Evolutionary conservation across 2,329 filamentous ascomycete species (phyloP), one percentile per base, ranked within the genome.

Genomic region (Cladophialophora chaetospira): DNA sequence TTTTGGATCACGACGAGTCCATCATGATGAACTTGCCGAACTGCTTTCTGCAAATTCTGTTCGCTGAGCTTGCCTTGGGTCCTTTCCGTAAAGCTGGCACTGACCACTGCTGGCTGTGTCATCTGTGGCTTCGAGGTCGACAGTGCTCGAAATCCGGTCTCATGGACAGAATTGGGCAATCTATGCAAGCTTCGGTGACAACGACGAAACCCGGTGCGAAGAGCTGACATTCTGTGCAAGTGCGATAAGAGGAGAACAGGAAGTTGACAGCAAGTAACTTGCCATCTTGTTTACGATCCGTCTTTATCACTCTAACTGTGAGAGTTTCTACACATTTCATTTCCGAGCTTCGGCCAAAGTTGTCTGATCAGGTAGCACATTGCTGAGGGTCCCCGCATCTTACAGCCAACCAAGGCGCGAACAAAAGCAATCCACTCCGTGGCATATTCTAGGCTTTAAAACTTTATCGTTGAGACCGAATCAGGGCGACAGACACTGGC

Each of bases 1-100:
- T 82, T 71, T 49, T 83, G 75, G 2, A 85, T 68, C 0, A 86
- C 78, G 0, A 86, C 80, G 0, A 85, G 69, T 0, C 83, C 83
- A 60, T 85, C 82, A 15, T 69, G 65, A 53, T 82, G 76, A 5
- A 85, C 63, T 29, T 77, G 73, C 2, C 78, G 71, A 1, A 82
- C 78, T 1, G 81, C 81, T 13, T 77, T 74, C 61, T 86, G 82
- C 1, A 86, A 71, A 55, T 83, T 85, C 19, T 74, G 71, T 25
- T 60, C 53, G 17, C 19, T 45, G 11, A 65, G 44, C 43, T 36
- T 45, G 38, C 54, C 57, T 17, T 28, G 28, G 13, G 35, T 26
- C 33, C 36, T 44, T 10, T 56, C 45, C n/a, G 35, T n/a, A 13
- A 44, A 23, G 21, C 35, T 45, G 31, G 46, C 46, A 25, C 29